Evolutionary conservation across 2,329 filamentous ascomycete genomes (phyloP), one percentile per base, ranked within the genome.

Genomic region (Fusarium chuoi): DNA sequence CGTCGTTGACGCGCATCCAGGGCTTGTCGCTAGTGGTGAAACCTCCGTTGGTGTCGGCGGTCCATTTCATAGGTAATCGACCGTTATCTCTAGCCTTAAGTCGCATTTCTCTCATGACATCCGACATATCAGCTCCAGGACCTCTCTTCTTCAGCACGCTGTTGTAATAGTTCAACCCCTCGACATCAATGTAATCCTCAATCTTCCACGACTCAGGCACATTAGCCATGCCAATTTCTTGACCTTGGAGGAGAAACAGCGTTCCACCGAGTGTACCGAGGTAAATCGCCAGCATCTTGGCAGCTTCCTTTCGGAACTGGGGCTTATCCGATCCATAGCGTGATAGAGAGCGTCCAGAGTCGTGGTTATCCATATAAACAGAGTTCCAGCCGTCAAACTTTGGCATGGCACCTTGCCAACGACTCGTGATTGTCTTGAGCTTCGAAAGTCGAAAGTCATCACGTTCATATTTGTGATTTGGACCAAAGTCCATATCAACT

Each of bases 351-450:
- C 88, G 83, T 0, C 85, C 84, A n/a, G 87, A 85, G 71, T 89
- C 88, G 70, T 89, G 88, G 63, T 89, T 89, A 41, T 89, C 88
- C 71, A 87, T 81, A 68, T 89, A 90, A 0, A 85, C 82, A 0
- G 87, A 85, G 22, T 86, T 87, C 86, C 86, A 87, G 1, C 83
- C 82, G 28, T 84, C 83, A 22, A 75, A 81, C 24, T 76, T 78
- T 4, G 76, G 68, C 66, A 83, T 81, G 26, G 84, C 80, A 2
- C 70, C 77, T 62, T 86, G 84, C 79, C 83, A 85, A 45, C 79
- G 82, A 3, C 59, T 69, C 7, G 83, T 77, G 5, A 83, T 79
- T 6, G 69, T 52, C 57, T 84, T 82, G 46, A 86, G 72, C 30
- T 82, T 79, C 0, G 80, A 77, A 0, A 85, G 63, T 0, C 78